Evolutionary conservation across 805 yeast species (phyloP), one percentile per base, ranked within the genome.

Genomic region (Schizosaccharomyces cryophilus): DNA sequence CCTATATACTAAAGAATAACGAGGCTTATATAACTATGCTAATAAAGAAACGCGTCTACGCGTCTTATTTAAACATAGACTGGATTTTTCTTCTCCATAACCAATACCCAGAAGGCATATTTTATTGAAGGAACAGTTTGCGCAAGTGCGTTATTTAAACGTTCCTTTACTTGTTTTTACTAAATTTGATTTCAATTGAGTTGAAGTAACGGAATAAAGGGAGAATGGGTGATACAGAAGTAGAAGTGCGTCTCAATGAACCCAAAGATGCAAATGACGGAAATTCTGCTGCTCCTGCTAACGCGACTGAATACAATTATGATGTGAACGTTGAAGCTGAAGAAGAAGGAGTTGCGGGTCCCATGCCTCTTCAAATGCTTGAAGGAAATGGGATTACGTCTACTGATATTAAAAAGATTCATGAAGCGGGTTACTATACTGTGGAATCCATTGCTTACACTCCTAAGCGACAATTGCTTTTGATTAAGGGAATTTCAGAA

Each of bases 361-460:
- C 66, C 6, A 64, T 64, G 35, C 66, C 66, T n/a, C 58, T 64
- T 29, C 45, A 62, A 21, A 60, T 51, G 62, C 62, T 65, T 9
- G 66, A 65, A 59, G 94, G 95, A 21, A 87, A 87, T 68, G 98
- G 98, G 13, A 88, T 93, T 64, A 78, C 89, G 5, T 68, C 81
- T 3, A 76, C 80, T 40, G 98, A 93, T 70, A 76, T 90, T 65
- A 80, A 79, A 64, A 90, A 87, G 69, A 77, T 93, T 61, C 78
- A 81, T 64, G 90, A 85, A 59, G 84, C 83, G 30, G 96, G 96
- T 0, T 81, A 78, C 67, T 85, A 85, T 69, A 93, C 98, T 0
- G 95, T 85, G 6, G 96, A 89, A 69, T 80, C 95, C 24, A 82
- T 90, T 63, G 97, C 98, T 2, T 88, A 87, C 68, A 87, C 96